Percentiles rank a stretch among this genome's conserved stretches.
Evolutionary conservation across 2,329 filamentous ascomycete species (phyloP).

Genomic region (Aureobasidium sp.): DNA sequence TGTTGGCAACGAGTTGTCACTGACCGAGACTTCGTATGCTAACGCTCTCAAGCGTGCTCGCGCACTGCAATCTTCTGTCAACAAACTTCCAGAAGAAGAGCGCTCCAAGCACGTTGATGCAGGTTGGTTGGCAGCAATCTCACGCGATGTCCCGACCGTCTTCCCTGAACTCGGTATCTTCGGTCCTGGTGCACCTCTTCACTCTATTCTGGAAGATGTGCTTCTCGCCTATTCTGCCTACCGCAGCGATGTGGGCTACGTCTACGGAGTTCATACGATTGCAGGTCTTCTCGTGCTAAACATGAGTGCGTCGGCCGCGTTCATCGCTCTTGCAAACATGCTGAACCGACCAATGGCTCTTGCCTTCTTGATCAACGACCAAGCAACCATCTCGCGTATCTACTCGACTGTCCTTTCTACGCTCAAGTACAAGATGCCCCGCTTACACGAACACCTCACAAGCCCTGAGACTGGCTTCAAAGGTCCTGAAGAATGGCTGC

Average conservation of each 20-base stretch:
- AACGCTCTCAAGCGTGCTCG: conserved; percentile 63
- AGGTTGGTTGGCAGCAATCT: conserved; percentile 58
- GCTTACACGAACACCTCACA: conserved; percentile 58
- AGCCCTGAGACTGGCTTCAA: conserved; percentile 23
- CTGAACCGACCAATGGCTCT: conserved; percentile 69
- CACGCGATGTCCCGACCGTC: conserved; percentile 57
- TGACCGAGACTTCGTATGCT: conserved; percentile 60
- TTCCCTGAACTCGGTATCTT: conserved; percentile 71
- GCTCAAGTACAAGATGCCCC: conserved; percentile 56
- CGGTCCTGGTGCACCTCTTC: conserved; percentile 56
- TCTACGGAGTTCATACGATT: conserved; percentile 66
- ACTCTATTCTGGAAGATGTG: conserved; percentile 62
- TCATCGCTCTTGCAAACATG: conserved; percentile 67
- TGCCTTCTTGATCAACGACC: conserved; percentile 66
- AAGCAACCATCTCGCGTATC: conserved; percentile 59
- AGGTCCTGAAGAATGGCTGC: conserved; percentile 41
- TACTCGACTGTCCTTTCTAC: conserved; percentile 64
- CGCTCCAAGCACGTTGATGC: conserved; percentile 46
- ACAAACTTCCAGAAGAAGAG: conserved; percentile 38
- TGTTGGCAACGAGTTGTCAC: conserved; percentile 65
- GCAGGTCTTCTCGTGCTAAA: conserved; percentile 69
- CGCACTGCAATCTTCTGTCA: conserved; percentile 53
- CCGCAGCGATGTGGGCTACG: conserved; percentile 71
- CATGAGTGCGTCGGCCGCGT: conserved; percentile 57
- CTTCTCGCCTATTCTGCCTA: conserved; percentile 77